A percentile compares a stretch with the other conserved stretches of the same genome.
These are phyloP conservation scores for Trypanosoma caninum DNA, from an alignment of 208 protist species.

Conservation along the genomic window DNA sequence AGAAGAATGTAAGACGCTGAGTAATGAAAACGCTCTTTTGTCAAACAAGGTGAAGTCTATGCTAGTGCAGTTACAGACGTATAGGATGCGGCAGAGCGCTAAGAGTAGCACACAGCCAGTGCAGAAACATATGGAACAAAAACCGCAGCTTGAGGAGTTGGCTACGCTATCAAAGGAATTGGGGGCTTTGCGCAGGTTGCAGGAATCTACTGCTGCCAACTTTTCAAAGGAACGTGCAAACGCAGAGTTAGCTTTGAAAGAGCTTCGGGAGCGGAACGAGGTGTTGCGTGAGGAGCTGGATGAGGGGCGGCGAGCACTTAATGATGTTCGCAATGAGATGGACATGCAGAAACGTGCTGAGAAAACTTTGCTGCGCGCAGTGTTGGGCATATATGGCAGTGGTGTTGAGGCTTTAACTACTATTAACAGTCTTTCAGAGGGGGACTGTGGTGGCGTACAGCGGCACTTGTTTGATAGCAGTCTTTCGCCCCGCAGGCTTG, in stretches of 20 bases:
- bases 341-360: constrained; percentile 24
- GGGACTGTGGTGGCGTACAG: constrained; percentile 10
- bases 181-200: constrained; percentile 10
- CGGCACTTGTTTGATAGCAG: constrained; percentile 19
- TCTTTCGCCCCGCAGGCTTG: not conserved
- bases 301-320: constrained; percentile 3
- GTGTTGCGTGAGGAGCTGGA: constrained; percentile 10
- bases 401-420: not conserved
- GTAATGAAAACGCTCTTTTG: constrained; percentile 20
- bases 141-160: constrained; percentile 15
- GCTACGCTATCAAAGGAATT: constrained; percentile 16
- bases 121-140: constrained; percentile 14
- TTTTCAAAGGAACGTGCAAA: constrained; percentile 30
- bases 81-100: constrained; percentile 11
- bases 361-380: constrained; percentile 18
- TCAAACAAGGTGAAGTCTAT: constrained; percentile 24
- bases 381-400: constrained; percentile 24
- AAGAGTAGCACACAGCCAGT: not conserved
- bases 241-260: constrained; percentile 10
- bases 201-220: constrained; percentile 22
- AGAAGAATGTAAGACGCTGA: constrained; percentile 17
- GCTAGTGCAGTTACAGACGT: constrained; percentile 29
- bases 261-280: constrained; percentile 4
- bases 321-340: constrained; percentile 19
- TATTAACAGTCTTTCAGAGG: too few relatives aligned